These are phyloP conservation scores for Pyrrhoderma lamaoense DNA, from an alignment of 1,284 basidiomycete species.

Conservation along the genomic window DNA sequence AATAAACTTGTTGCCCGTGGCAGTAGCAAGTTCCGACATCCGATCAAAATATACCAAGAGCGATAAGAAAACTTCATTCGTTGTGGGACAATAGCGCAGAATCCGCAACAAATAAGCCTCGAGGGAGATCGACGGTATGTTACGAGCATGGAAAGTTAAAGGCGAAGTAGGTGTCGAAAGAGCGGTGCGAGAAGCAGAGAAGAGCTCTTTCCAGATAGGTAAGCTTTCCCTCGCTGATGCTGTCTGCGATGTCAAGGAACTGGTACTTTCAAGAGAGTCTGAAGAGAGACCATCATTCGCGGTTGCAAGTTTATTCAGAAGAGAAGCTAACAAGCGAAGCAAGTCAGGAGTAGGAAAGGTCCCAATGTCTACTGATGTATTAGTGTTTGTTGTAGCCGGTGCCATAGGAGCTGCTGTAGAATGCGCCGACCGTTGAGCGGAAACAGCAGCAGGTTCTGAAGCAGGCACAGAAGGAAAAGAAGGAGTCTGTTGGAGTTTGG, in stretches of 20 bases:
- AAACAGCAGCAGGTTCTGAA: not conserved
- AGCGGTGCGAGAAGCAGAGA: slow-evolving; percentile 73
- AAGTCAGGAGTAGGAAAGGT: slow-evolving; percentile 63
- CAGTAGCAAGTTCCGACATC: slow-evolving; percentile 66
- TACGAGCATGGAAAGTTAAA: slow-evolving; percentile 92
- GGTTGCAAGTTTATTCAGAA: slow-evolving; percentile 87
- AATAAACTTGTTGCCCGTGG: slow-evolving; percentile 72
- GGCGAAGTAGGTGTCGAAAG: slow-evolving; percentile 76
- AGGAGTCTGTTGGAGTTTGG: not conserved
- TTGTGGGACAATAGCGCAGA: slow-evolving; percentile 96
- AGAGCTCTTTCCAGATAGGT: slow-evolving; percentile 58
- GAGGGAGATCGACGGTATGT: slow-evolving; percentile 90
- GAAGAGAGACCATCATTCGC: slow-evolving; percentile 69
- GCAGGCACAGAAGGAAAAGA: not conserved
- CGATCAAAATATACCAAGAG: slow-evolving; percentile 96
- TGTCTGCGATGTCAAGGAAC: slow-evolving; percentile 23
- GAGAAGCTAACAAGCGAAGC: slow-evolving; percentile 79
- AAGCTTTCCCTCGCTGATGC: slow-evolving; percentile 24
- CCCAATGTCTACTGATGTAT: slow-evolving; percentile 43
- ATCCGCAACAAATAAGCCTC: slow-evolving; percentile 94
- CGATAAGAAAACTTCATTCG: slow-evolving; percentile 94
- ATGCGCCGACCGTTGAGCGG: not conserved
- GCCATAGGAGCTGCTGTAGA: not conserved
- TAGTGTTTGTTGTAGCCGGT: not conserved
- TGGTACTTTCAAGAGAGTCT: slow-evolving; percentile 22